phyloP scores from a whole-genome alignment of 2,329 filamentous ascomycete genomes.

The Hymenoscyphus fraxineus region DNA sequence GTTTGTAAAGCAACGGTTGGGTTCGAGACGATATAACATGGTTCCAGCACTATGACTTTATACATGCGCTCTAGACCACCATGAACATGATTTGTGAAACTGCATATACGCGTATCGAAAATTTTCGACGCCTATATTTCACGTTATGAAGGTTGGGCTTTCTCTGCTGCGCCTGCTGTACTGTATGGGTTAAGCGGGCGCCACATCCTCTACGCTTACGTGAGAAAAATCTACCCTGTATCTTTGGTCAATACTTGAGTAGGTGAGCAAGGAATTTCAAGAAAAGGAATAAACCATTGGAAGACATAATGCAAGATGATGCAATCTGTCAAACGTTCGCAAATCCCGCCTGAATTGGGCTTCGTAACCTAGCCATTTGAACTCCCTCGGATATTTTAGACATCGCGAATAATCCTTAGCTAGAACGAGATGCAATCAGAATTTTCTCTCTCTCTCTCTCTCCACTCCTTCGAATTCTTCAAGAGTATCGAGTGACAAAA shows the following conservation, averaged over 20 bases:
- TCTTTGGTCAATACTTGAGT: background rate
- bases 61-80: background rate
- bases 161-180: background rate
- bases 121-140: background rate
- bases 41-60: background rate
- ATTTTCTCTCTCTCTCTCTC: too few relatives aligned
- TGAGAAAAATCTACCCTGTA: background rate
- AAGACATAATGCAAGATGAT: background rate
- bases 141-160: background rate
- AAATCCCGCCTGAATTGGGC: background rate
- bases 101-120: background rate
- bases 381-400: too few relatives aligned
- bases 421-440: too few relatives aligned
- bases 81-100: background rate
- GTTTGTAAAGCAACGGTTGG: background rate
- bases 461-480: too few relatives aligned
- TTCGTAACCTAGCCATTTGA: background rate
- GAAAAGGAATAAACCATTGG: background rate
- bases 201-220: background rate
- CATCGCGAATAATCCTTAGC: too few relatives aligned
- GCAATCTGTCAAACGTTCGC: background rate
- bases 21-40: background rate
- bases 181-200: background rate
- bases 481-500: too few relatives aligned
- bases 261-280: background rate